These are phyloP conservation scores for Betula pendula DNA, from an alignment of 306 rosid genomes.

Conservation along the genomic window DNA sequence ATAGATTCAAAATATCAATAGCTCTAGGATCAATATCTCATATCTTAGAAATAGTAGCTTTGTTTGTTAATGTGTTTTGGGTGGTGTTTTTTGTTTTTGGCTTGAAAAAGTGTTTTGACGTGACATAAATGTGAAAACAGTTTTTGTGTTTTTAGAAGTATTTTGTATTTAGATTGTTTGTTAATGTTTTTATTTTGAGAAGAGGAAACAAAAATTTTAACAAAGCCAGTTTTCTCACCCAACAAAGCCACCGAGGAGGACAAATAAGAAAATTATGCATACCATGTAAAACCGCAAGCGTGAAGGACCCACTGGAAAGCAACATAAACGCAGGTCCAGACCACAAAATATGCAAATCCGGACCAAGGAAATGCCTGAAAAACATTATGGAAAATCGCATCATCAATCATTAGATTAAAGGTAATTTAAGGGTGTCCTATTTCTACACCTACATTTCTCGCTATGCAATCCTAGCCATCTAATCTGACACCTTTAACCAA, in stretches of 20 bases:
- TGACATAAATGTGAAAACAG: too few relatives aligned
- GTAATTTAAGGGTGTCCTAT: background rate
- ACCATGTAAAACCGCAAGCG: constrained; percentile 50
- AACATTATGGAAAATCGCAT: constrained; percentile 17
- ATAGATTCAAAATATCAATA: background rate
- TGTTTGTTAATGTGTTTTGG: too few relatives aligned
- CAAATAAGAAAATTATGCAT: background rate
- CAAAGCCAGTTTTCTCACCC: too few relatives aligned
- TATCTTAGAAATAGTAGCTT: too few relatives aligned
- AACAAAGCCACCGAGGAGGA: background rate
- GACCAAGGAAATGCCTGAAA: constrained; percentile 79
- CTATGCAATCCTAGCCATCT: background rate
- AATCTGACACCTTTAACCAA: background rate
- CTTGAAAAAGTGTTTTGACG: too few relatives aligned
- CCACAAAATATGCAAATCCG: constrained; percentile 67
- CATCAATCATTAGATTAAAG: background rate
- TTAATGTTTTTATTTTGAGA: too few relatives aligned
- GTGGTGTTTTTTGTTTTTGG: too few relatives aligned
- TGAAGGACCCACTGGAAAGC: constrained; percentile 73
- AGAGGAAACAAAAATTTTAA: too few relatives aligned
- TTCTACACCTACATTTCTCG: too few relatives aligned
- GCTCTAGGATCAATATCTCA: background rate
- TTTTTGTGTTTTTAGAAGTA: too few relatives aligned
- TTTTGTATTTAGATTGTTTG: too few relatives aligned
- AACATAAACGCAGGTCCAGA: constrained; percentile 65